These are phyloP conservation scores for Aegilops longissima DNA, from an alignment of 176 grass and related monocot genomes.

Conservation along the genomic window DNA sequence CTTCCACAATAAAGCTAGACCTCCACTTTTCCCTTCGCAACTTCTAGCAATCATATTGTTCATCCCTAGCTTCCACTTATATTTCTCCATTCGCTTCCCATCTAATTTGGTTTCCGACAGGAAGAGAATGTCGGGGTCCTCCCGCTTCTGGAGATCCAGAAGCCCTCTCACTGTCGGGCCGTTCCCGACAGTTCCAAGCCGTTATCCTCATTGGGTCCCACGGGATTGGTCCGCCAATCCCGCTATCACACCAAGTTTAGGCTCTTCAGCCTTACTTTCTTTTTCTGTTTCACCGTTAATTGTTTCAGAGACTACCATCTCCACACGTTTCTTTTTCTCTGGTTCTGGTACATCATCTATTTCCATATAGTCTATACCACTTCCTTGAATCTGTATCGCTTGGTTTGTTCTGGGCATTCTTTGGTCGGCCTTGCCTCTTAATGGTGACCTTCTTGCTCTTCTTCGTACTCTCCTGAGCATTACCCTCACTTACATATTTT, in stretches of 20 bases:
- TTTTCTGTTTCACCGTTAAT: not conserved
- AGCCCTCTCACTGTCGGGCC: not conserved
- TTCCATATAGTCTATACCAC: no score
- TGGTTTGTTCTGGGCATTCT: no score
- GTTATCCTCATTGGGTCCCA: not conserved
- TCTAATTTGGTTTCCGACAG: not conserved
- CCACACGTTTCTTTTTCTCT: no score
- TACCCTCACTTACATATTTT: no score
- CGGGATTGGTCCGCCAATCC: not conserved
- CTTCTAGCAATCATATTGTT: not conserved
- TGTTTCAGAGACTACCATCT: no score
- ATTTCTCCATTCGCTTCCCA: not conserved
- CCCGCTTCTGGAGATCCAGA: not conserved
- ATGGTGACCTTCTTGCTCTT: no score
- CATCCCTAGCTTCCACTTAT: not conserved
- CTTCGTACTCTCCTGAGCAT: no score
- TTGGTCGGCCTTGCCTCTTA: no score
- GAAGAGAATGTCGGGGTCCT: not conserved
- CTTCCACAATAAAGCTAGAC: not conserved
- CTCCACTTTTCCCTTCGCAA: not conserved
- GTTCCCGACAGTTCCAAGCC: not conserved
- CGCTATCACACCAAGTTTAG: not conserved
- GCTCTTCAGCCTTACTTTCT: not conserved
- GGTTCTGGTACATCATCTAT: no score
- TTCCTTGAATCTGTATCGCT: no score